Base-by-base conservation (phyloP, 176 grass and related monocot genomes). In the Pontederia paniculata region DNA sequence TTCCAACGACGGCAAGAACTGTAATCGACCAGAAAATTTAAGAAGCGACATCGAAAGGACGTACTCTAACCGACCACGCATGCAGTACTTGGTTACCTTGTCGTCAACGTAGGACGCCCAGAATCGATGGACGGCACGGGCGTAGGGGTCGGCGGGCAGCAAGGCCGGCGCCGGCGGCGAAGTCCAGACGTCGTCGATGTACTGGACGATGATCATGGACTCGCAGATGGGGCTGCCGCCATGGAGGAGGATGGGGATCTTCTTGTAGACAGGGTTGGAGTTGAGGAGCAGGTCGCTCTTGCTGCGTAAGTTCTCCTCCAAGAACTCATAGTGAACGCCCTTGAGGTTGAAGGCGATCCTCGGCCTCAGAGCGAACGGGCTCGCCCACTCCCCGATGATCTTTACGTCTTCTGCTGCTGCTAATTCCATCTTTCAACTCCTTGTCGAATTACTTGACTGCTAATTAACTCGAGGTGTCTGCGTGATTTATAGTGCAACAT, bases 191-290 rank as follows among this genome's bases (percentile, higher is more conserved):
- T 84, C 81, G n/a, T 81, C 61, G 43, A 75, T 19, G 65, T 84
- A 84, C 11, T 84, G 80, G 17, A 43, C 77, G 63, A 89, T 89
- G 56, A 84, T 75, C 68, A 75, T 78, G 20, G 77, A 89, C 66
- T 89, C 81, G 65, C 86, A 84, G 54, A 89, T 15, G 50, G 81
- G 58, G 62, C 81, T 74, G 54, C 70, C 73, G 61, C 67, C 63
- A 45, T 80, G 77, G 42, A 89, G 57, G 42, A 89, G 71, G 5
- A 89, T 76, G 10, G 81, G 86, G 57, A 89, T 81, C 81, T 81
- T 89, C 20, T 54, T 58, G 65, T 81, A 81, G 12, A 78, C 66
- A 14, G 81, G 85, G 73, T 89, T 89, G 50, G 70, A 79, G 55
- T 67, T 37, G 28, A 37, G 28, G 28, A 37, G 28, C 28, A 37